phyloP scores from a whole-genome alignment of 306 rosid species.

The Calophaca sinica region DNA sequence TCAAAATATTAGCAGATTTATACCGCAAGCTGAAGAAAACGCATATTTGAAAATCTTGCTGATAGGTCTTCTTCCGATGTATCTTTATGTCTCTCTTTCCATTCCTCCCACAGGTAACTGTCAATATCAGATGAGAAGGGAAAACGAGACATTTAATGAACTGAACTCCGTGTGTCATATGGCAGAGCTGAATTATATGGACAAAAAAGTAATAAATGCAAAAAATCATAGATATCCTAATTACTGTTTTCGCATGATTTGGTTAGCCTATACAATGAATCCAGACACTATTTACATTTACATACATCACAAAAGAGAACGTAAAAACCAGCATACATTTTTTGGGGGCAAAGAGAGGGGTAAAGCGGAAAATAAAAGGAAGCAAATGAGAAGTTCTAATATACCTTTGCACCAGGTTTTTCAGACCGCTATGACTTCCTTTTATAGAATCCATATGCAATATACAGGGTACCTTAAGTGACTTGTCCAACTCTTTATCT shows the following conservation, averaged over 20 bases:
- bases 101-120: conserved; percentile 94
- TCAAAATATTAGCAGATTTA: conserved; percentile 37
- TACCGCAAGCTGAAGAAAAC: conserved; percentile 89
- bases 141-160: not conserved
- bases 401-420: conserved; percentile 93
- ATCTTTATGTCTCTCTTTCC: conserved; percentile 88
- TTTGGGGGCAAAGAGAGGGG: not conserved
- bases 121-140: conserved; percentile 41
- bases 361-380: conserved; percentile 1
- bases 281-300: not conserved
- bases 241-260: not conserved
- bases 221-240: not conserved
- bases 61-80: conserved; percentile 62
- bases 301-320: not conserved
- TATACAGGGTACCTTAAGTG: conserved; percentile 77
- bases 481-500: conserved; percentile 64
- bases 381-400: conserved; percentile 20
- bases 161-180: too few relatives aligned
- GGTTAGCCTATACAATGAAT: not conserved
- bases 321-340: not conserved
- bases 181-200: not conserved
- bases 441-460: conserved; percentile 98
- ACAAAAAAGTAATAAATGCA: not conserved
- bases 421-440: conserved; percentile 89
- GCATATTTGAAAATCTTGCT: conserved; percentile 70